Conservation (phyloP, 2,329 filamentous ascomycete species). For the Pezicula rhizophila region DNA sequence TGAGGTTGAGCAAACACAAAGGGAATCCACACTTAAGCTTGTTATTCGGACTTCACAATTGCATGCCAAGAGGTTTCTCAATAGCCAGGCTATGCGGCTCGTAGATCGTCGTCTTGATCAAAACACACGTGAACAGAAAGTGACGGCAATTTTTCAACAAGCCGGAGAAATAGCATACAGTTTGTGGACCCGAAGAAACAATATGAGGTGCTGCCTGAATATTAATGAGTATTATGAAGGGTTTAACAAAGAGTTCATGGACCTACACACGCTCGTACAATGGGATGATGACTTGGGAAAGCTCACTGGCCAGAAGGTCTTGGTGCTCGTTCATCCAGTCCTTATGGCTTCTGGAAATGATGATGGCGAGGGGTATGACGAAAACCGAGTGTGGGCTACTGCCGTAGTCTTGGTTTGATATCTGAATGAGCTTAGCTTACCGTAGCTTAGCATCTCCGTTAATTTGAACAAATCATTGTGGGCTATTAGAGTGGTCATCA, state of each 20-base stretch:
- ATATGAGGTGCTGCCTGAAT: constrained; percentile 4
- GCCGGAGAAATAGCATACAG: constrained; percentile 11
- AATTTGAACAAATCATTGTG: too few relatives aligned
- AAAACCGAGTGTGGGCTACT: constrained; percentile 9
- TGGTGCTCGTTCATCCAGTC: constrained; percentile 12
- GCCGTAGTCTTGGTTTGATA: constrained; percentile 16
- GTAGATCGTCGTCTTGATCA: background rate
- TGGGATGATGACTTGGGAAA: constrained; percentile 9
- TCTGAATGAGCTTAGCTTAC: too few relatives aligned
- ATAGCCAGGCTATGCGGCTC: constrained; percentile 5
- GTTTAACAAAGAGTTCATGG: constrained; percentile 4
- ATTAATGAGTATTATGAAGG: background rate
- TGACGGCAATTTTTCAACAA: constrained; percentile 7
- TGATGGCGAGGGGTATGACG: constrained; percentile 14
- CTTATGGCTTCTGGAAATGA: constrained; percentile 10
- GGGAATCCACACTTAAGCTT: too few relatives aligned
- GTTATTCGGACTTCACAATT: too few relatives aligned
- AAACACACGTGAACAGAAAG: background rate
- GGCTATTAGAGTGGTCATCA: too few relatives aligned
- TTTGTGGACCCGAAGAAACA: constrained; percentile 14
- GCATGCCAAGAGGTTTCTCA: constrained; percentile 3
- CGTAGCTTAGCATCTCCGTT: too few relatives aligned
- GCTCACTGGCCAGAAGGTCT: constrained; percentile 5
- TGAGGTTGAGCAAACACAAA: too few relatives aligned
- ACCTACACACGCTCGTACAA: constrained; percentile 7